These are phyloP conservation scores for Nicotiana knightiana DNA, from an alignment of 257 asterid genomes.

Conservation along the genomic window DNA sequence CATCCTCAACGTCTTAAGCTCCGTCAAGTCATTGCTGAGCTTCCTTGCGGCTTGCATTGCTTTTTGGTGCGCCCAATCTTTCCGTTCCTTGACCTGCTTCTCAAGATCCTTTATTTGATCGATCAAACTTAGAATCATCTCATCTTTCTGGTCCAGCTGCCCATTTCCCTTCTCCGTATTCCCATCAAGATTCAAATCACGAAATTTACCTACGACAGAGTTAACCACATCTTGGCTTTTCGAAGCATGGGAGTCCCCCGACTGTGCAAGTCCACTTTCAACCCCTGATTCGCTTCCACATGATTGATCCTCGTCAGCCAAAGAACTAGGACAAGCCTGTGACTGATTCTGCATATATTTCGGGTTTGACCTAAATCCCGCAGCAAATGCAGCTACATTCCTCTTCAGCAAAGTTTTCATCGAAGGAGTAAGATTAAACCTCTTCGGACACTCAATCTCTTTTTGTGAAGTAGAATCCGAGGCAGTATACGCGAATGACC, in stretches of 20 bases:
- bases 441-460: slow-evolving; percentile 87
- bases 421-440: slow-evolving; percentile 82
- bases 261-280: slow-evolving; percentile 29
- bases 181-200: slow-evolving; percentile 79
- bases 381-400: slow-evolving; percentile 90
- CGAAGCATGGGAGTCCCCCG: slow-evolving; percentile 40
- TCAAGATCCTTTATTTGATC: slow-evolving; percentile 83
- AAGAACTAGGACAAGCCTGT: slow-evolving; percentile 49
- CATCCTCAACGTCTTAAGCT: slow-evolving; percentile 75
- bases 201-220: slow-evolving; percentile 74
- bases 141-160: slow-evolving; percentile 70
- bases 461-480: slow-evolving; percentile 61
- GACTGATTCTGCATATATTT: slow-evolving; percentile 53
- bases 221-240: slow-evolving; percentile 79
- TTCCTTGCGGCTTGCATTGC: slow-evolving; percentile 97
- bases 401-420: slow-evolving; percentile 79
- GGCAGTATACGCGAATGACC: slow-evolving; percentile 39
- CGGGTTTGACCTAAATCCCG: slow-evolving; percentile 74
- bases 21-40: slow-evolving; percentile 84
- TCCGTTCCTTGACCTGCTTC: slow-evolving; percentile 76
- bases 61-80: slow-evolving; percentile 96
- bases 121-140: slow-evolving; percentile 61
- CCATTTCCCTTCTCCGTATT: slow-evolving; percentile 43
- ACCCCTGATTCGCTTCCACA: slow-evolving; percentile 22
- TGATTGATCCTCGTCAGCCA: slow-evolving; percentile 39